Evolutionary conservation across 139 green algal genomes (phyloP), one percentile per base, ranked within the genome.

Genomic region (Desmodesmus armatus): DNA sequence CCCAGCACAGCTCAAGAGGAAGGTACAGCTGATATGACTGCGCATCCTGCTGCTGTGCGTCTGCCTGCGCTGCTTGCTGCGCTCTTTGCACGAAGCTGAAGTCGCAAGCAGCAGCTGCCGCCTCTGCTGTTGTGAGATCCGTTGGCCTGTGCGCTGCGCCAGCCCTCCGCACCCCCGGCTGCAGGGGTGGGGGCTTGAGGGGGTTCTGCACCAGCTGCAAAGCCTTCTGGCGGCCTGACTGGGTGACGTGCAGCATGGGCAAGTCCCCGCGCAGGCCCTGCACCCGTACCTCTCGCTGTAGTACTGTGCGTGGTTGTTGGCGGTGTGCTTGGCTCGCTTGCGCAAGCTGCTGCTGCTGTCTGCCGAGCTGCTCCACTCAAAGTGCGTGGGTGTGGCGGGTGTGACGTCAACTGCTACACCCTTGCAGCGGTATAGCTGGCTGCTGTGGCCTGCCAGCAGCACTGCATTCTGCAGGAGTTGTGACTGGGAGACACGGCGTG

Each of bases 241-340:
- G 35, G 13, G 37, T 53, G 27, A 83, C 37, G 33, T 40, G 5
- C 7, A 83, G 39, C 77, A 83, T 83, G 29, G 77, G 58, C 31
- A 83, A 58, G 29, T 62, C 40, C 37, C 5, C 19, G 43, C 47
- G 58, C 1, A 75, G 40, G 1, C 39, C 33, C 15, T 73, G 11
- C 74, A 23, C 19, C 41, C 41, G 27, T 83, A 83, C 31, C 77
- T 39, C 77, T 75, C 41, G 40, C 15, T 35, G 43, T 49, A 83
- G 33, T 83, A 83, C 77, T 83, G 37, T 29, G 58, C 77, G 43
- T 83, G 77, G 39, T n/a, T 83, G 40, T 35, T 63, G 40, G 77
- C 58, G 62, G 37, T 72, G 35, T 27, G 7, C n/a, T 43, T 23
- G 15, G 31, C 9, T 6, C 40, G 17, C 39, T 40, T 58, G 40